A percentile compares a stretch with the other conserved stretches of the same genome.
Conservation (phyloP, 2,329 filamentous ascomycete species). For the Zymoseptoria brevis region DNA sequence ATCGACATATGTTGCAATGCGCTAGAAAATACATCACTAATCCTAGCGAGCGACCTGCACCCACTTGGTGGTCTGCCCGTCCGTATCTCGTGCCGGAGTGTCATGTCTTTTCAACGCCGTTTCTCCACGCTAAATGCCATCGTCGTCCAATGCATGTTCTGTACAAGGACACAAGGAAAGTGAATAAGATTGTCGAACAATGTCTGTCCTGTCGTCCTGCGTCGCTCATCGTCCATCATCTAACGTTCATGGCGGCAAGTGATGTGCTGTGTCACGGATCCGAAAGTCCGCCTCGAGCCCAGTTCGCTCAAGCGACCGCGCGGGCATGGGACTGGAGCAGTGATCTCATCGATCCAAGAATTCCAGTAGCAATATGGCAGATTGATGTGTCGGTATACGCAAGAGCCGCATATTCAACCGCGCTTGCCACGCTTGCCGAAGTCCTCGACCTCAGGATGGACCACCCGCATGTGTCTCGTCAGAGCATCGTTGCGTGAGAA, state of each 20-base stretch:
- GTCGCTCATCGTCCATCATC: not conserved
- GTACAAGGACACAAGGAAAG: not conserved
- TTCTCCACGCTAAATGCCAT: not conserved
- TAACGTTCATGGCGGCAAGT: not conserved
- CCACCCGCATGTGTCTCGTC: slow-evolving; percentile 87
- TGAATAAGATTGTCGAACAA: not conserved
- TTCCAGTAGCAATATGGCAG: not conserved
- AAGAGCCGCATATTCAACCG: slow-evolving; percentile 21
- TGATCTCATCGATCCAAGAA: not conserved
- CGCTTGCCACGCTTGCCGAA: slow-evolving; percentile 55
- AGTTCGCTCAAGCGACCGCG: not conserved
- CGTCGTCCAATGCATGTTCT: not conserved
- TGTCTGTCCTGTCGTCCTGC: not conserved
- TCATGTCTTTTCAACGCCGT: not conserved
- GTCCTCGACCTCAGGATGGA: slow-evolving; percentile 80
- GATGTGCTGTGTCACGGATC: not conserved
- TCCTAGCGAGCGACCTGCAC: not conserved
- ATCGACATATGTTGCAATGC: not conserved
- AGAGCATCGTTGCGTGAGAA: slow-evolving; percentile 93
- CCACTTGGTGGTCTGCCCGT: not conserved
- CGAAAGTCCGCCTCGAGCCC: not conserved
- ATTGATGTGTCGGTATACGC: not conserved
- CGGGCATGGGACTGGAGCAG: not conserved
- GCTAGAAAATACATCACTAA: not conserved
- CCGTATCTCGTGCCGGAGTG: not conserved